Percentiles rank a stretch among this genome's conserved stretches.
These are phyloP conservation scores for Suillus luteus DNA, from an alignment of 768 basidiomycete genomes.

Conservation along the genomic window DNA sequence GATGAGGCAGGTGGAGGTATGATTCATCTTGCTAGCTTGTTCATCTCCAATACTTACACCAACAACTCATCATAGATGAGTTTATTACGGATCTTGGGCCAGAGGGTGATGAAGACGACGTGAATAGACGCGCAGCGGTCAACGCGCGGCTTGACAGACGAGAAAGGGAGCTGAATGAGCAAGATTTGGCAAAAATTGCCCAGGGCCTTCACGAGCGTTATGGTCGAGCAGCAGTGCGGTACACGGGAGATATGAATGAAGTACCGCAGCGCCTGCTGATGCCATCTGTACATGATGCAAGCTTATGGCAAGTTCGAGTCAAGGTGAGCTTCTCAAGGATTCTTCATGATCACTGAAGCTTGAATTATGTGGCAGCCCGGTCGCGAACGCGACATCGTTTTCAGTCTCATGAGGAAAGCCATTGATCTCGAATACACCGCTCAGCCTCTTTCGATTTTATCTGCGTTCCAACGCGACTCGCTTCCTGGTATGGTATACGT, in stretches of 20 bases:
- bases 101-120: slow-evolving; percentile 68
- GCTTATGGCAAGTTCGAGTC: slow-evolving; percentile 92
- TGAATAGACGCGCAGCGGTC: slow-evolving; percentile 49
- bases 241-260: slow-evolving; percentile 90
- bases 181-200: slow-evolving; percentile 84
- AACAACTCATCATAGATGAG: slow-evolving; percentile 45
- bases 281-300: slow-evolving; percentile 96
- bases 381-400: slow-evolving; percentile 89
- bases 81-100: slow-evolving; percentile 65
- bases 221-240: slow-evolving; percentile 65
- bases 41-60: slow-evolving; percentile 6
- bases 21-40: slow-evolving; percentile 18
- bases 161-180: slow-evolving; percentile 72
- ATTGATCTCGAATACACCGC: slow-evolving; percentile 80
- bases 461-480: slow-evolving; percentile 95
- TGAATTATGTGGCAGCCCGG: slow-evolving; percentile 59
- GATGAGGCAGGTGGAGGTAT: slow-evolving; percentile 65
- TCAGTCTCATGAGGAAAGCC: slow-evolving; percentile 93
- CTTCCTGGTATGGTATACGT: slow-evolving; percentile 96
- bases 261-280: slow-evolving; percentile 92
- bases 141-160: slow-evolving; percentile 74
- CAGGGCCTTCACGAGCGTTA: slow-evolving; percentile 80
- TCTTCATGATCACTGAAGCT: not conserved
- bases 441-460: slow-evolving; percentile 81
- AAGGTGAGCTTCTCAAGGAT: slow-evolving; percentile 55